Conservation (phyloP, 805 yeast species). For the Candida maesae region DNA sequence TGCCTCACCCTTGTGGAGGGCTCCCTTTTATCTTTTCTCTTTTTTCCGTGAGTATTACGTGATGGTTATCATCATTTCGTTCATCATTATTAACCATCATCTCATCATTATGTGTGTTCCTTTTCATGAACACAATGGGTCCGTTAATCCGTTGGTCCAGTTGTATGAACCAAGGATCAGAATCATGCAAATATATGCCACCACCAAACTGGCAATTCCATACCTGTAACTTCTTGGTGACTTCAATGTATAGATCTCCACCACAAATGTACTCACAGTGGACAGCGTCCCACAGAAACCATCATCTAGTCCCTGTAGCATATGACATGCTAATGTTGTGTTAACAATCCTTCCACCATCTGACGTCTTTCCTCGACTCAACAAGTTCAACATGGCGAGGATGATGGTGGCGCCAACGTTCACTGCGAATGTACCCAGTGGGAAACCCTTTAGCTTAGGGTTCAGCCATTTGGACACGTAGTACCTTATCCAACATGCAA, state of each 20-base stretch:
- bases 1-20: conserved; percentile 17
- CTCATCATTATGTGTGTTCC: conserved; percentile 1
- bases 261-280: conserved; percentile 75
- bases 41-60: background rate
- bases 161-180: conserved; percentile 67
- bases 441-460: conserved; percentile 40
- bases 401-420: conserved; percentile 46
- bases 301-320: conserved; percentile 49
- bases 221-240: conserved; percentile 44
- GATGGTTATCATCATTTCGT: too few relatives aligned
- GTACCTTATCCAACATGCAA: conserved; percentile 62
- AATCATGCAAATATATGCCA: conserved; percentile 47
- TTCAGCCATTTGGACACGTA: conserved; percentile 51
- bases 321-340: conserved; percentile 41
- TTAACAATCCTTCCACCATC: conserved; percentile 28
- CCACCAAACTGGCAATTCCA: conserved; percentile 41
- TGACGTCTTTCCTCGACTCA: conserved; percentile 40
- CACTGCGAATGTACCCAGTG: conserved; percentile 48
- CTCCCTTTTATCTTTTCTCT: conserved; percentile 2
- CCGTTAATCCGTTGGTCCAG: conserved; percentile 55
- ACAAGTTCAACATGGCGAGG: conserved; percentile 40
- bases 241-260: conserved; percentile 49
- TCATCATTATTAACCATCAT: too few relatives aligned
- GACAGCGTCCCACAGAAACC: conserved; percentile 73
- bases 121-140: conserved; percentile 17